phyloP scores from a whole-genome alignment of 1,139 yeast genomes.

The Magnusiomyces tetraspermus region DNA sequence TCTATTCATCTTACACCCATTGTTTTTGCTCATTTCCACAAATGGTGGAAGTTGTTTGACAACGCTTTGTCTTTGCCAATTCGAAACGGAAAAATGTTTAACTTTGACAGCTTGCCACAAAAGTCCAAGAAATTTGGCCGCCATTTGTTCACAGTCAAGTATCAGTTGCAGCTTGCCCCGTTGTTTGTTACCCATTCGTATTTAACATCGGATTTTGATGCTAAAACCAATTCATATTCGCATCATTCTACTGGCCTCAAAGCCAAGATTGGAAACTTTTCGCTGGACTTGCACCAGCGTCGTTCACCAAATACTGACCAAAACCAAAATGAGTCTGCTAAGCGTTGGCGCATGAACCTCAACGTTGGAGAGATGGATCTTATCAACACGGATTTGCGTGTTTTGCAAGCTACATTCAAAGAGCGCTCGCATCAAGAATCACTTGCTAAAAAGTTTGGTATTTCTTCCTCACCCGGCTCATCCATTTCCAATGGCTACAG shows the following conservation, averaged over 20 bases:
- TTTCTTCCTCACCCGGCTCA: slow-evolving; percentile 18
- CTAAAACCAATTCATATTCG: slow-evolving; percentile 38
- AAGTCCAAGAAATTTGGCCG: slow-evolving; percentile 57
- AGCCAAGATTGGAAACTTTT: slow-evolving; percentile 54
- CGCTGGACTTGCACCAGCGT: slow-evolving; percentile 77
- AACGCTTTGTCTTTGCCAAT: slow-evolving; percentile 67
- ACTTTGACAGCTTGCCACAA: slow-evolving; percentile 29
- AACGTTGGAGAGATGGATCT: slow-evolving; percentile 70
- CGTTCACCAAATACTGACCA: slow-evolving; percentile 52
- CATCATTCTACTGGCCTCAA: slow-evolving; percentile 71
- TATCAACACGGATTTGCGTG: slow-evolving; percentile 60
- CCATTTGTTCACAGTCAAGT: slow-evolving; percentile 71
- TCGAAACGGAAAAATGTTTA: slow-evolving; percentile 61
- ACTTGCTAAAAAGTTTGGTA: slow-evolving; percentile 34
- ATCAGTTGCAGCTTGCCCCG: slow-evolving; percentile 65
- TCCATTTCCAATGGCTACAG: slow-evolving; percentile 16
- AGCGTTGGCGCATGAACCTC: slow-evolving; percentile 58
- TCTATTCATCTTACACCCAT: slow-evolving; percentile 69
- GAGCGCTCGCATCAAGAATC: slow-evolving; percentile 44
- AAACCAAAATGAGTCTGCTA: slow-evolving; percentile 43
- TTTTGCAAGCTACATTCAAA: slow-evolving; percentile 56
- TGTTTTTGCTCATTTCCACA: slow-evolving; percentile 55
- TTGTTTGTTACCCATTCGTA: slow-evolving; percentile 64
- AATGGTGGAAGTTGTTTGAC: slow-evolving; percentile 78
- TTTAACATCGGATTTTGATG: slow-evolving; percentile 42